Evolutionary conservation across 441 rosid genomes (phyloP), one percentile per base, ranked within the genome.

Genomic region (Omphalea diandra): DNA sequence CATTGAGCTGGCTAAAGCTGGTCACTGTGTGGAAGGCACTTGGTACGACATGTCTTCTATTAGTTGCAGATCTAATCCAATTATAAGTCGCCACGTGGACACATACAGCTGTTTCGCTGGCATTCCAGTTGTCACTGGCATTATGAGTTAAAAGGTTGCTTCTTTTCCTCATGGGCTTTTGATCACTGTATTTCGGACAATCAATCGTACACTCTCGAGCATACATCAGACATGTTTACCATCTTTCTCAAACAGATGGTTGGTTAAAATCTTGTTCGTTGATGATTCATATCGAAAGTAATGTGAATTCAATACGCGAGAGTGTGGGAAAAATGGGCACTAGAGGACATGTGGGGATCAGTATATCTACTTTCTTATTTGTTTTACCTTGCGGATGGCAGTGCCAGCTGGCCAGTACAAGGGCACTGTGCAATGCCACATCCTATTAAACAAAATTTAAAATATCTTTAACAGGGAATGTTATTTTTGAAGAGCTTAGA

Each of bases 1-100:
- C 38, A 18, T 50, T 71, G 73, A 81, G 86, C 87, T 85, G 88
- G 80, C 77, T 70, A 47, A 77, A 73, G 85, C 81, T 75, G 86
- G 75, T 41, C 68, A 75, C 81, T 78, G 76, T 46, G 73, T 15
- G 38, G 40, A 43, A 77, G 75, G 73, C 47, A 50, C 72, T 43
- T 20, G 67, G 73, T 43, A 76, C 47, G 81, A 73, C 77, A 65
- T 35, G 82, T 71, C 78, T 22, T 66, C 31, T 63, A 65, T 52
- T 33, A 44, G 29, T 9, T 54, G 11, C 67, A 49, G 57, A 50
- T 60, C 2, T 14, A 3, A 0, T 0, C 85, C 70, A 79, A 76
- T 78, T 2, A 15, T 0, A 0, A 1, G 0, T 0, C 1, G 66
- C 62, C 87, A 67, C 73, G 81, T 71, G 68, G 71, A 7, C 0